These are phyloP conservation scores for Penicillium palitans DNA, from an alignment of 2,329 filamentous ascomycete species.

Conservation along the genomic window DNA sequence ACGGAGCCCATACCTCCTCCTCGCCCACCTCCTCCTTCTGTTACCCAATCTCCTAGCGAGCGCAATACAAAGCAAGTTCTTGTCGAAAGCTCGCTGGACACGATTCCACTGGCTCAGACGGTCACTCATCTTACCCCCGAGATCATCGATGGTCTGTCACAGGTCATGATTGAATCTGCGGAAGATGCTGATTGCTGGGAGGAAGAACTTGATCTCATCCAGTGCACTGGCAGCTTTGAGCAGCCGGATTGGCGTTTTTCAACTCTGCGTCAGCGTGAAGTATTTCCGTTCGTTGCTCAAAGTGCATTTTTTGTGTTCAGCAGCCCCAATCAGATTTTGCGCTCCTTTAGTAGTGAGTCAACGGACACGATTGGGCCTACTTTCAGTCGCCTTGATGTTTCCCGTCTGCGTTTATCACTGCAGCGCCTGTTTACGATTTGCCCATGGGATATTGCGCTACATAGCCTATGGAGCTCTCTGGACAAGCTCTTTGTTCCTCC, in stretches of 20 bases:
- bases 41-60: constrained; percentile 23
- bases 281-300: constrained; percentile 46
- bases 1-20: background rate
- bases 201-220: constrained; percentile 40
- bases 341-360: constrained; percentile 39
- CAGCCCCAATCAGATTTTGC: constrained; percentile 41
- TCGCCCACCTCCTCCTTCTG: constrained; percentile 13
- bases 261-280: constrained; percentile 38
- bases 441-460: constrained; percentile 43
- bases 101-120: constrained; percentile 30
- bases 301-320: constrained; percentile 48
- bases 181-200: constrained; percentile 42
- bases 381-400: constrained; percentile 28
- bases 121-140: constrained; percentile 39
- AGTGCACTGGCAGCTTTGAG: constrained; percentile 39
- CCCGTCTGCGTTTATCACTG: constrained; percentile 36
- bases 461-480: constrained; percentile 45
- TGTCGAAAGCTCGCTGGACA: constrained; percentile 14
- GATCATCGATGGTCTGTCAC: constrained; percentile 40
- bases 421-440: constrained; percentile 40
- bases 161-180: constrained; percentile 38
- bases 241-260: constrained; percentile 41
- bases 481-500: constrained; percentile 44
- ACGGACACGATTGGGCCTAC: background rate
- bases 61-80: constrained; percentile 18